Percentiles rank a stretch among this genome's conserved stretches.
These are phyloP conservation scores for Zea luxurians DNA, from an alignment of 176 grass and related monocot species.

Conservation along the genomic window DNA sequence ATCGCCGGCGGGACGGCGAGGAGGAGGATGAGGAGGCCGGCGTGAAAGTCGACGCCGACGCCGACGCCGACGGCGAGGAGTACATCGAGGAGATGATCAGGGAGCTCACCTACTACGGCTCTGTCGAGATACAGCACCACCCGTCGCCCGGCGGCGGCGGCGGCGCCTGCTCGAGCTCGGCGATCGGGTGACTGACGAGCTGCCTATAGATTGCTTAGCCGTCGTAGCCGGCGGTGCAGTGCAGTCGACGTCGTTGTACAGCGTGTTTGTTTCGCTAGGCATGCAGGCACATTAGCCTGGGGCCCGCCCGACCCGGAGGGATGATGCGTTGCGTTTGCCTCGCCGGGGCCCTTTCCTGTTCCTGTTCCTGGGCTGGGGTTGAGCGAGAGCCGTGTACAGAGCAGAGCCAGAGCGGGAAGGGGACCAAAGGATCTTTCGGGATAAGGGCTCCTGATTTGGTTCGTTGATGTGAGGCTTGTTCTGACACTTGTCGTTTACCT, in stretches of 20 bases:
- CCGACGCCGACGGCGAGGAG: slow-evolving; percentile 34
- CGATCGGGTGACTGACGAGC: not conserved
- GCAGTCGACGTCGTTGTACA: not conserved
- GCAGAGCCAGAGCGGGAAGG: slow-evolving; percentile 38
- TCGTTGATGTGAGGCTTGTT: slow-evolving; percentile 44
- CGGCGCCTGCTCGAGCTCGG: slow-evolving; percentile 35
- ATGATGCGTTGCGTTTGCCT: too few species aligned
- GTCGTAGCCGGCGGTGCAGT: not conserved
- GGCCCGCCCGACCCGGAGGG: too few species aligned
- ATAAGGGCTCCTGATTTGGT: slow-evolving; percentile 55
- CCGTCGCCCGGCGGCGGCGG: slow-evolving; percentile 1
- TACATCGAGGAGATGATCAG: slow-evolving; percentile 88
- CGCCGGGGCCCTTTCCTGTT: not conserved
- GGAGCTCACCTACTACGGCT: slow-evolving; percentile 78
- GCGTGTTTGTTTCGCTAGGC: slow-evolving; percentile 29
- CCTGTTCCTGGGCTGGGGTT: not conserved
- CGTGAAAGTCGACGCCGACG: not conserved
- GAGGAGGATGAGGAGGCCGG: not conserved
- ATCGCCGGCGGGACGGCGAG: not conserved
- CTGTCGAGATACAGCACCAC: slow-evolving; percentile 62
- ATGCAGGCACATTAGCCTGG: slow-evolving; percentile 18
- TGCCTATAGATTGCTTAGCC: not conserved
- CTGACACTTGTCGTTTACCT: slow-evolving; percentile 9
- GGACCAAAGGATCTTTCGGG: slow-evolving; percentile 49
- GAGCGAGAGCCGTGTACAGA: not conserved